Percentiles rank a stretch among this genome's conserved stretches.
Conservation (phyloP, 331 rosid genomes). For the Rhamnella rubrinervis region DNA sequence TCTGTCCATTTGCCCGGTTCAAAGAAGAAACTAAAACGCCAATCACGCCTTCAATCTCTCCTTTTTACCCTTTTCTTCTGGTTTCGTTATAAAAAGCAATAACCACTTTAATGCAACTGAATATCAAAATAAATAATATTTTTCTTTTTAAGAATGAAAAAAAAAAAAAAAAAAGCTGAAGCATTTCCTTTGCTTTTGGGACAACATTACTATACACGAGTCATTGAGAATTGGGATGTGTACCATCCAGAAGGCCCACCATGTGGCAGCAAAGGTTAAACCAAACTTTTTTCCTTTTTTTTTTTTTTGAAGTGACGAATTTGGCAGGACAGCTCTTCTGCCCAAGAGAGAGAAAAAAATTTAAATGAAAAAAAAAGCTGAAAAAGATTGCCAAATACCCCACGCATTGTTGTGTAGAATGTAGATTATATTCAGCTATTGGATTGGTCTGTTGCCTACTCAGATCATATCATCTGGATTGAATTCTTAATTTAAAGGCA, state of each 20-base stretch:
- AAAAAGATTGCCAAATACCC: too few species aligned
- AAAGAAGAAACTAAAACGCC: slow-evolving; percentile 47
- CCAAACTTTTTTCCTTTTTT: not conserved
- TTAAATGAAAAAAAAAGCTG: not conserved
- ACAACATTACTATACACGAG: slow-evolving; percentile 32
- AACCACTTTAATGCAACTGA: slow-evolving; percentile 16
- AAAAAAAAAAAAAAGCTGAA: slow-evolving; percentile 32
- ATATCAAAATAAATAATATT: slow-evolving; percentile 18
- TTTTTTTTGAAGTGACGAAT: not conserved
- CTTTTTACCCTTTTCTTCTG: slow-evolving; percentile 26
- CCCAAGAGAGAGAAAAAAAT: not conserved
- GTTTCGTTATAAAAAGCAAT: slow-evolving; percentile 32
- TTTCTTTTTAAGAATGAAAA: too few species aligned
- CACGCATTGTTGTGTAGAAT: too few species aligned
- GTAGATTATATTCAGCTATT: too few species aligned
- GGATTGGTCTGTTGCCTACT: too few species aligned
- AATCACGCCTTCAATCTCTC: slow-evolving; percentile 66
- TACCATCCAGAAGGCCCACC: slow-evolving; percentile 36
- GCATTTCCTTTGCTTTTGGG: slow-evolving; percentile 42
- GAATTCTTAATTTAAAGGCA: too few species aligned
- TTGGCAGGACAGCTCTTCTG: not conserved
- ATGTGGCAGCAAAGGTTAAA: slow-evolving; percentile 29
- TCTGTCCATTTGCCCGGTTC: slow-evolving; percentile 31
- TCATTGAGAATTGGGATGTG: slow-evolving; percentile 29
- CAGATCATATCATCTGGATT: too few species aligned